Conservation (phyloP, 2,329 filamentous ascomycete species). For the Fusarium clavum region DNA sequence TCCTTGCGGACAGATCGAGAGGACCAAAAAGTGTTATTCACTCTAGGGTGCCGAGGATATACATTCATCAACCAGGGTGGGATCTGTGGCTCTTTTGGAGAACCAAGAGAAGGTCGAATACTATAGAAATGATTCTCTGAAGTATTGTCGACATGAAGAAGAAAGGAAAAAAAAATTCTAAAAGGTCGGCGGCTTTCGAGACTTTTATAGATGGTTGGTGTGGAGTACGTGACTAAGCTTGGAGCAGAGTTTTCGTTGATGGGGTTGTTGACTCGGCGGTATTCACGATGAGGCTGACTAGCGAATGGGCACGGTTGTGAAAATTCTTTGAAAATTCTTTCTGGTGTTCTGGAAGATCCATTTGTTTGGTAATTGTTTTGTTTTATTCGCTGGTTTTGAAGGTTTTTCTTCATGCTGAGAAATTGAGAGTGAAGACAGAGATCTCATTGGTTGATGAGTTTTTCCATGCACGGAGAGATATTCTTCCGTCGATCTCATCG, state of each 20-base stretch:
- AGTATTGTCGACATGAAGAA: conserved; percentile 73
- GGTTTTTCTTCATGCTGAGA: background rate
- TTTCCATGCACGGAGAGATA: fast-evolving
- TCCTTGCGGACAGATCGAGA: conserved; percentile 59
- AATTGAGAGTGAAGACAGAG: background rate
- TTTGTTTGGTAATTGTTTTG: background rate
- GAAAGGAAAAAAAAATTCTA: conserved; percentile 58
- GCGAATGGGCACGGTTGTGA: conserved; percentile 1
- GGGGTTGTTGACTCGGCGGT: background rate
- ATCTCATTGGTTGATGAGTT: background rate
- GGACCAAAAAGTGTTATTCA: conserved; percentile 44
- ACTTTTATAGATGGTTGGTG: conserved; percentile 27
- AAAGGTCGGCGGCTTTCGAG: conserved; percentile 7
- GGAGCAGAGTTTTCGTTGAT: background rate
- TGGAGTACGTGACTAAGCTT: conserved; percentile 5
- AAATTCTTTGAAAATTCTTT: background rate
- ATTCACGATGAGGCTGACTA: conserved; percentile 15
- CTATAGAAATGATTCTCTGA: conserved; percentile 98
- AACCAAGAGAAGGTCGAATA: conserved; percentile 93
- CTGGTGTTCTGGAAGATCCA: no score
- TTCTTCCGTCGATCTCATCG: background rate
- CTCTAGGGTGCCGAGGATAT: conserved; percentile 78
- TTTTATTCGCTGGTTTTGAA: background rate
- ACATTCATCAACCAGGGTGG: conserved; percentile 64
- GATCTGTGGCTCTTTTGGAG: conserved; percentile 92